phyloP scores from a whole-genome alignment of 176 grass and related monocot species.

The Puccinellia tenuiflora region DNA sequence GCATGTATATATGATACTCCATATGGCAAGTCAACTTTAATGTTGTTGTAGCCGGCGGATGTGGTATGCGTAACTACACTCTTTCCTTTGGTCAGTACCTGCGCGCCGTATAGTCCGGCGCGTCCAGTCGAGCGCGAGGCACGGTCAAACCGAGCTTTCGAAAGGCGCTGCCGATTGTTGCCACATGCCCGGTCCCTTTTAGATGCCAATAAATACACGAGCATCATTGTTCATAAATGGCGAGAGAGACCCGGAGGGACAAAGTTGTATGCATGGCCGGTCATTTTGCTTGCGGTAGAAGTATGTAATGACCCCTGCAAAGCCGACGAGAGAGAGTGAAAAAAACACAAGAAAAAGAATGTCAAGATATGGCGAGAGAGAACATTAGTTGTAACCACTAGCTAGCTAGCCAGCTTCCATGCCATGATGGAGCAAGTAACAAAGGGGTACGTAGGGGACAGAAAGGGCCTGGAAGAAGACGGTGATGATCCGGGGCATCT shows the following conservation, averaged over 20 bases:
- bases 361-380: not conserved
- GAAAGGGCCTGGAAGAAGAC: not conserved
- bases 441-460: not conserved
- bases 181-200: slow-evolving; percentile 22
- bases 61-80: not conserved
- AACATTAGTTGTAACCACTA: not conserved
- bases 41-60: not conserved
- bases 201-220: slow-evolving; percentile 29
- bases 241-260: not conserved
- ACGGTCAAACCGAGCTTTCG: slow-evolving; percentile 36
- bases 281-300: slow-evolving; percentile 32
- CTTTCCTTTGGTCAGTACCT: not conserved
- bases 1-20: not conserved
- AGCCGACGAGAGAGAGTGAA: not conserved
- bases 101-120: not conserved
- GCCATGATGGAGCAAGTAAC: too few relatives aligned
- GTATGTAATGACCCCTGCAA: not conserved
- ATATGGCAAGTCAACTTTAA: not conserved
- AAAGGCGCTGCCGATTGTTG: slow-evolving; percentile 17
- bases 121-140: not conserved
- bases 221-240: slow-evolving; percentile 48
- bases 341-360: not conserved
- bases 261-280: not conserved
- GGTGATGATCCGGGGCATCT: too few relatives aligned
- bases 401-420: not conserved